These are phyloP conservation scores for Chiua virens DNA, from an alignment of 768 basidiomycete genomes.

Conservation along the genomic window DNA sequence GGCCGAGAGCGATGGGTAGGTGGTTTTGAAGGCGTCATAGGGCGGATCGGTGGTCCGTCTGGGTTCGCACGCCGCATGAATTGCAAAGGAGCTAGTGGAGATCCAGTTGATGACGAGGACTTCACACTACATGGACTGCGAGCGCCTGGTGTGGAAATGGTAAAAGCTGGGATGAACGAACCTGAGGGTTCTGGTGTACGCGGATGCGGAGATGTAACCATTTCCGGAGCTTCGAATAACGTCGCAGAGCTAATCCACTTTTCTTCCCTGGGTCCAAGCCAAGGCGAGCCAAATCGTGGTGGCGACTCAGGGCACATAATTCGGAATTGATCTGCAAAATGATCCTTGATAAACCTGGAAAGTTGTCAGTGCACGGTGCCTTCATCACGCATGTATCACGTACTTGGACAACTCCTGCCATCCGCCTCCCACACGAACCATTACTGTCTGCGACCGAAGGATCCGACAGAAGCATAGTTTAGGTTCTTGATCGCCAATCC, in stretches of 20 bases:
- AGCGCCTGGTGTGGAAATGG: constrained; percentile 50
- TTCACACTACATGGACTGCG: constrained; percentile 45
- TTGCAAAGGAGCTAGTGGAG: constrained; percentile 78
- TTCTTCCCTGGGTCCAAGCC: constrained; percentile 52
- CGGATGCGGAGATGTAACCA: constrained; percentile 41
- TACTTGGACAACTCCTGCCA: constrained; percentile 92
- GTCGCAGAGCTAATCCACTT: constrained; percentile 84
- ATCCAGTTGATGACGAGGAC: constrained; percentile 62
- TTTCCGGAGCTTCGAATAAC: constrained; percentile 56
- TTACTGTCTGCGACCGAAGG: constrained; percentile 86
- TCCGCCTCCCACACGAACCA: constrained; percentile 95
- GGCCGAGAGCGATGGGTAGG: constrained; percentile 44
- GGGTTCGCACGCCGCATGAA: constrained; percentile 80
- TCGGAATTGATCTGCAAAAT: constrained; percentile 83
- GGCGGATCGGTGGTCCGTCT: constrained; percentile 51
- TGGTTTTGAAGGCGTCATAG: constrained; percentile 67
- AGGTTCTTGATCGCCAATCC: constrained; percentile 91
- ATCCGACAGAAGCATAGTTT: constrained; percentile 92
- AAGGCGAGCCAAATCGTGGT: constrained; percentile 43
- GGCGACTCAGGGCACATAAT: constrained; percentile 64
- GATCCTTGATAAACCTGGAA: constrained; percentile 78
- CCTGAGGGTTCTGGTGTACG: constrained; percentile 67
- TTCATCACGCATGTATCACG: constrained; percentile 25
- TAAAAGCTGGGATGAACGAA: constrained; percentile 64
- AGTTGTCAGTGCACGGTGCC: constrained; percentile 5